Base-by-base conservation (phyloP, 2,329 filamentous ascomycete species). In the Teratosphaeria epicoccoides region DNA sequence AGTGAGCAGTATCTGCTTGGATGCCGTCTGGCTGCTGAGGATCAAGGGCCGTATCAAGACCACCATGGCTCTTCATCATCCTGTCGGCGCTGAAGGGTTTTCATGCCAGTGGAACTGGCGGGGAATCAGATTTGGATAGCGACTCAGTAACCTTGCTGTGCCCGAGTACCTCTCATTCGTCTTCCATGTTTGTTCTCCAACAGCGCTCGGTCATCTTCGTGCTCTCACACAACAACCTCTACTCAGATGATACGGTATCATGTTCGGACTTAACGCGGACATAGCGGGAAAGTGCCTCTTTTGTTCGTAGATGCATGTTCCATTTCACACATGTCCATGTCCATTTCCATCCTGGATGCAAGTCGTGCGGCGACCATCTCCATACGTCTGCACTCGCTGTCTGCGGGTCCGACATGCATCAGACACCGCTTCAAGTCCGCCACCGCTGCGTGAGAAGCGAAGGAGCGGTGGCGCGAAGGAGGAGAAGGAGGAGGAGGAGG, bases 341-440 rank as follows among this genome's bases (percentile, higher is more conserved):
- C 6, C 33, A 40, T 9, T 17, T 17, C 14, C 14, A 17, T 40
- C 33, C 55, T 57, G 55, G 43, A 57, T 57, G 55, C 55, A 48
- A 51, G 45, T 50, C 23, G 40, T 54, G 20, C 37, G 25, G 28
- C 52, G 53, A 22, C 44, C 57, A 12, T 45, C 49, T 6, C 51
- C 52, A 10, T 66, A 65, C 24, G 63, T 66, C 47, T 71, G 66
- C 62, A 61, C 68, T 64, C 66, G 70, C 66, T 71, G 67, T 55
- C 51, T 71, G 66, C 70, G 68, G 62, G 63, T 61, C 11, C 58
- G 59, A 24, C 48, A 55, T 55, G 57, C 51, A 26, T 59, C 57
- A 6, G 52, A 50, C 44, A 29, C 50, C 25, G 45, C 52, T 22
- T 52, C n/a, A n/a, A n/a, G n/a, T n/a, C n/a, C 55, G 56, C 55